Conservation (phyloP, 2,329 filamentous ascomycete genomes). For the Endoconidiophora laricicola region DNA sequence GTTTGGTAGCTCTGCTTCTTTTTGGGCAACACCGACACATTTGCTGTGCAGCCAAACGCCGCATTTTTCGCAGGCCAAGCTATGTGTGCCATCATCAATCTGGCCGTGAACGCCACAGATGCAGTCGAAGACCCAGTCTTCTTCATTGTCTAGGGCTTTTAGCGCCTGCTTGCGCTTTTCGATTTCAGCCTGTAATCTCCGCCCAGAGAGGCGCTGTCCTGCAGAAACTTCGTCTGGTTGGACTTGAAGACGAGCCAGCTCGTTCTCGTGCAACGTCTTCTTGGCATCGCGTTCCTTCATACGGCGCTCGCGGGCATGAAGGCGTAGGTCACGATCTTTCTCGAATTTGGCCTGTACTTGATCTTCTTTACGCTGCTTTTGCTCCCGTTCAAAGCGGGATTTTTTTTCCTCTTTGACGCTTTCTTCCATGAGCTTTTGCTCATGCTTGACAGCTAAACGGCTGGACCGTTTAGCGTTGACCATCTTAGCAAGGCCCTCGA, state of each 20-base stretch:
- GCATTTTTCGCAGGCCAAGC: conserved; percentile 83
- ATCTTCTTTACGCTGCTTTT: conserved; percentile 50
- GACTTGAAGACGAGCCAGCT: conserved; percentile 55
- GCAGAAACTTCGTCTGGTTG: conserved; percentile 1
- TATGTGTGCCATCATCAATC: conserved; percentile 87
- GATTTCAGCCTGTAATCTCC: conserved; percentile 55
- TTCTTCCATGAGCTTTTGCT: conserved; percentile 13
- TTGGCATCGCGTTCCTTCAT: conserved; percentile 73
- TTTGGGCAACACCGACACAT: conserved; percentile 65
- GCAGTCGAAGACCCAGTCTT: conserved; percentile 91
- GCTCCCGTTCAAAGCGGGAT: conserved; percentile 36
- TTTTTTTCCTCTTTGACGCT: conserved; percentile 13
- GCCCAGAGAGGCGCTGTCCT: conserved; percentile 7
- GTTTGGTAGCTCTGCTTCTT: conserved; percentile 65
- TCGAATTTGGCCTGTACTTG: conserved; percentile 38
- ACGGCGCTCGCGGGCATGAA: conserved; percentile 72
- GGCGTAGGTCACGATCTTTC: conserved; percentile 59
- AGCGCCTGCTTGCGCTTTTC: conserved; percentile 64
- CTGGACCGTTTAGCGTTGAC: conserved; percentile 91
- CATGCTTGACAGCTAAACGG: conserved; percentile 48
- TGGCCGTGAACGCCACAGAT: conserved; percentile 80
- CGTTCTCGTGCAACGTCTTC: conserved; percentile 68
- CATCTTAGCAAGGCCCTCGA: conserved; percentile 68
- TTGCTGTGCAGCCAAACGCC: conserved; percentile 95
- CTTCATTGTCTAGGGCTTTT: conserved; percentile 56